These are phyloP conservation scores for Suhomyces pyralidae DNA, from an alignment of 805 yeast genomes.

Conservation along the genomic window DNA sequence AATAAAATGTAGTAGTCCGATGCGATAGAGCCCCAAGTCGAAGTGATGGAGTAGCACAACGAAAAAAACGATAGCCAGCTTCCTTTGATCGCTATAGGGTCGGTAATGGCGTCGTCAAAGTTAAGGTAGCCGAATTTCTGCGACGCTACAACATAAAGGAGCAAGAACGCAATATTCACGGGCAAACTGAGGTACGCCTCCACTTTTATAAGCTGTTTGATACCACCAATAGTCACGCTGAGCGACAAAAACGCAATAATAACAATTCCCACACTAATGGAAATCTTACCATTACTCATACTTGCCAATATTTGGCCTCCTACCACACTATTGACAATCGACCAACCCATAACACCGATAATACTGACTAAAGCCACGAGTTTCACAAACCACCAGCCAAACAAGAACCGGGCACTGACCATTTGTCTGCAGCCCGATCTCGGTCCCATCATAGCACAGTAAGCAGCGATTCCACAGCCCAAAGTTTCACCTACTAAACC, in stretches of 20 bases:
- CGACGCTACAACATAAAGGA: conserved; percentile 63
- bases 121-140: conserved; percentile 41
- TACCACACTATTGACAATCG: conserved; percentile 83
- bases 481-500: conserved; percentile 63
- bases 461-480: conserved; percentile 78
- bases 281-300: conserved; percentile 61
- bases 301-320: conserved; percentile 81
- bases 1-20: conserved; percentile 80
- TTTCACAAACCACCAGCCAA: conserved; percentile 85
- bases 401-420: conserved; percentile 75
- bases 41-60: conserved; percentile 70
- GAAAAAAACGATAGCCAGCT: conserved; percentile 71
- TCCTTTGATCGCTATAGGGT: conserved; percentile 51
- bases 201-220: conserved; percentile 62
- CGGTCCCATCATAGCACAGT: conserved; percentile 86
- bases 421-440: conserved; percentile 86
- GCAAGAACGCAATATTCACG: conserved; percentile 60
- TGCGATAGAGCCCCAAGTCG: conserved; percentile 88
- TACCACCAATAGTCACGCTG: conserved; percentile 73
- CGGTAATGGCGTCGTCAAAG: conserved; percentile 33
- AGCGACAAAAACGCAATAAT: conserved; percentile 65
- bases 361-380: conserved; percentile 69
- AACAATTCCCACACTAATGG: conserved; percentile 70
- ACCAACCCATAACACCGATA: conserved; percentile 86
- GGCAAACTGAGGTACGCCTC: conserved; percentile 70